phyloP scores from a whole-genome alignment of 1,139 yeast species.

The Saccharomyces hybrid region DNA sequence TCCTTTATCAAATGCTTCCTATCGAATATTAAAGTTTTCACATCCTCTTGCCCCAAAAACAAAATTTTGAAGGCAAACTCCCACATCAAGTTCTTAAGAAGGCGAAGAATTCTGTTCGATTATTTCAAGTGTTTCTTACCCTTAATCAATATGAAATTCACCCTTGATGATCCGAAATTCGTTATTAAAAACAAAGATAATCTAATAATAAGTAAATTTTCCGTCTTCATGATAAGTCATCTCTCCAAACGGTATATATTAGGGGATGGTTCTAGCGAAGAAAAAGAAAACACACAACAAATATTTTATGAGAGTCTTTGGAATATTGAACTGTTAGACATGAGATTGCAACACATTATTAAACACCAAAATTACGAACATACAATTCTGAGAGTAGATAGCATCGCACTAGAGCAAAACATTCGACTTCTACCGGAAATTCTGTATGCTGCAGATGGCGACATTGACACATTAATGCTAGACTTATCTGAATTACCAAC shows the following conservation, averaged over 20 bases:
- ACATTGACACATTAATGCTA: conserved; percentile 19
- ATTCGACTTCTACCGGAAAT: conserved; percentile 25
- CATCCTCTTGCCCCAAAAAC: conserved; percentile 14
- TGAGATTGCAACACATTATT: conserved; percentile 16
- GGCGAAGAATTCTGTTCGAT: conserved; percentile 13
- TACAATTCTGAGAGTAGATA: conserved; percentile 22
- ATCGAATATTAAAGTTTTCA: conserved; percentile 27
- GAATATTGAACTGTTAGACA: conserved; percentile 21
- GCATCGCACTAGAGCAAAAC: conserved; percentile 16
- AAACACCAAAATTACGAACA: conserved; percentile 16
- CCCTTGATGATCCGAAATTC: conserved; percentile 30
- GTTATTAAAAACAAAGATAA: conserved; percentile 23
- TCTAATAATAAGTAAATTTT: conserved; percentile 18
- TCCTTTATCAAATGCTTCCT: conserved; percentile 29
- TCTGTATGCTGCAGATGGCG: conserved; percentile 10
- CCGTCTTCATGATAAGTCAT: conserved; percentile 18
- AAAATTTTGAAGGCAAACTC: conserved; percentile 7
- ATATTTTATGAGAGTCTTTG: conserved; percentile 17
- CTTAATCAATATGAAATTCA: conserved; percentile 24
- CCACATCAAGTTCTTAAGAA: conserved; percentile 6
- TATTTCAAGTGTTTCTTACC: conserved; percentile 28
- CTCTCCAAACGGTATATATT: conserved; percentile 17
- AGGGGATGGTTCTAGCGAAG: conserved; percentile 1
- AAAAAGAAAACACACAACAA: conserved; percentile 9
- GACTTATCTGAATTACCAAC: conserved; percentile 31